phyloP scores from a whole-genome alignment of 2,329 filamentous ascomycete species.

The Ophiostoma sp. region DNA sequence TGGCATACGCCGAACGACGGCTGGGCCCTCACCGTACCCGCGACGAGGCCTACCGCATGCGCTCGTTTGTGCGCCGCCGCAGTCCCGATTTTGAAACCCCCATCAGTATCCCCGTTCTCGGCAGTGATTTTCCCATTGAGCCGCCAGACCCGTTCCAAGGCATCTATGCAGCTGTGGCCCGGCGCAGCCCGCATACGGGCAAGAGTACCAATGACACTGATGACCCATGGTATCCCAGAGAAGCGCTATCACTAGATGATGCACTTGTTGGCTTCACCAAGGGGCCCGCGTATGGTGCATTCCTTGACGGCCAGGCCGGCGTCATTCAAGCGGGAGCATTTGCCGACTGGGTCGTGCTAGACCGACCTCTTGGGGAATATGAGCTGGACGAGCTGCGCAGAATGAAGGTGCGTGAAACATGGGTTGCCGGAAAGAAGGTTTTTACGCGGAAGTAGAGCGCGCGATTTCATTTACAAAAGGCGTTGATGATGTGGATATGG shows the following conservation, averaged over 20 bases:
- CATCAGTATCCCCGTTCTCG: conserved; percentile 42
- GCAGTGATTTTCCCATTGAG: conserved; percentile 68
- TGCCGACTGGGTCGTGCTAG: conserved; percentile 68
- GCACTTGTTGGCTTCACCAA: conserved; percentile 59
- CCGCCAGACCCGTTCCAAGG: conserved; percentile 63
- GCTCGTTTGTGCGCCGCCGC: conserved; percentile 46
- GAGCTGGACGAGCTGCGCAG: conserved; percentile 49
- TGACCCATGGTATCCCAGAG: conserved; percentile 56
- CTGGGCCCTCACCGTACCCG: conserved; percentile 52
- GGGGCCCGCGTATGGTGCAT: conserved; percentile 54
- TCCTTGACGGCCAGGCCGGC: conserved; percentile 55
- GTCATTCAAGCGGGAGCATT: conserved; percentile 55
- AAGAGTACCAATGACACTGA: conserved; percentile 43
- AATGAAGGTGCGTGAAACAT: conserved; percentile 59
- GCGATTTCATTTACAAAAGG: neutral
- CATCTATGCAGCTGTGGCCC: conserved; percentile 62
- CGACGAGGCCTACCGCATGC: conserved; percentile 61
- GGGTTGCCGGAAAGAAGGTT: conserved; percentile 56
- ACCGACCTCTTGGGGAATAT: conserved; percentile 47
- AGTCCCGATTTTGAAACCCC: conserved; percentile 5
- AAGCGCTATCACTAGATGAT: conserved; percentile 54
- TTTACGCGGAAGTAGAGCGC: conserved; percentile 34
- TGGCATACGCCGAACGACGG: conserved; percentile 58
- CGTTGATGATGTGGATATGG: neutral
- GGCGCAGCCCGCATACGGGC: conserved; percentile 54